Evolutionary conservation across 345 rosid genomes (phyloP).

Genomic region (Balakata baccata): DNA sequence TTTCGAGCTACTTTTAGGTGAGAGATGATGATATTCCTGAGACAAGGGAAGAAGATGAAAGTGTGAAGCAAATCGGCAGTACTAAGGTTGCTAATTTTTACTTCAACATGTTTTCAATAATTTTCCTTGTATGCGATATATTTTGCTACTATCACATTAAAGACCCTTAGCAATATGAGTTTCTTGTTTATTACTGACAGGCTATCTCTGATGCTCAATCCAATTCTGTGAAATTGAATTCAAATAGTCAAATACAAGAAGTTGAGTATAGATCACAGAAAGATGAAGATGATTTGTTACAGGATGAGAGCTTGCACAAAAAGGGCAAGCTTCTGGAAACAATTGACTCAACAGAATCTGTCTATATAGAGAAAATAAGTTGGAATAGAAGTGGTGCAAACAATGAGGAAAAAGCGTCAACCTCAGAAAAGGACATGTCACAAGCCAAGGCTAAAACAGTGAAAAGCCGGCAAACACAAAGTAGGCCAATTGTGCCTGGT

Average conservation of each 20-base stretch:
- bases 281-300: slow-evolving; percentile 32
- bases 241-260: slow-evolving; percentile 30
- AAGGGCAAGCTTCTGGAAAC: slow-evolving; percentile 51
- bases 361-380: slow-evolving; percentile 35
- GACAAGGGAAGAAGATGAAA: slow-evolving; percentile 56
- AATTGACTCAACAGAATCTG: slow-evolving; percentile 40
- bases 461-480: slow-evolving; percentile 72
- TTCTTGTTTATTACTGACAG: slow-evolving; percentile 35
- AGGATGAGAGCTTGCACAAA: slow-evolving; percentile 37
- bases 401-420: slow-evolving; percentile 46
- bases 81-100: slow-evolving; percentile 43
- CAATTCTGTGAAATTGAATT: slow-evolving; percentile 33
- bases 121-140: not conserved
- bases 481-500: slow-evolving; percentile 82
- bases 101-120: not conserved
- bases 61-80: slow-evolving; percentile 31
- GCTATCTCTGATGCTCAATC: slow-evolving; percentile 22
- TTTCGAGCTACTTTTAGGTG: slow-evolving; percentile 44
- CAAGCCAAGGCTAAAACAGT: slow-evolving; percentile 46
- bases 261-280: slow-evolving; percentile 34
- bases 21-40: slow-evolving; percentile 69
- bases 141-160: not conserved
- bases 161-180: not conserved
- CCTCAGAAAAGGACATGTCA: slow-evolving; percentile 45
- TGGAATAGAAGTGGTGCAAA: slow-evolving; percentile 40